Evolutionary conservation across 2,329 filamentous ascomycete genomes (phyloP), one percentile per base, ranked within the genome.

Genomic region (Zalaria obscura): DNA sequence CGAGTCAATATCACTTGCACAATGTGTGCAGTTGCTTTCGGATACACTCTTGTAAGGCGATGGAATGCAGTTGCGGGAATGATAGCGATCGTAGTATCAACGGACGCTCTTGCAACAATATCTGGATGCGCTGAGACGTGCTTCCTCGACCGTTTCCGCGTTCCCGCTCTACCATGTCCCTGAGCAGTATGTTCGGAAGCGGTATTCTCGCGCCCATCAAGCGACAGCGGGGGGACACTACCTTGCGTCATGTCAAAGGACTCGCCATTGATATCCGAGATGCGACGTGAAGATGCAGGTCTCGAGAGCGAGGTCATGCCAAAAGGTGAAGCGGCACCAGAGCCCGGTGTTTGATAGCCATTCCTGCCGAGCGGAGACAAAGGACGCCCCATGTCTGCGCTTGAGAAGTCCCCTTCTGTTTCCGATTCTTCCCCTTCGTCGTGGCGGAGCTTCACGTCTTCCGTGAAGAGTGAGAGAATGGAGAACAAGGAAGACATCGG

Each of bases 401-500:
- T 38, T 2, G 11, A 31, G 11, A 39, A 28, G 25, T 36, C 35
- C 4, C 27, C 27, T 11, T 34, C 38, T 6, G 27, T 31, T 8
- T 11, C 35, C 9, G 11, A 25, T n/a, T 80, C 74, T 4, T 83
- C 78, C n/a, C 80, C 77, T 35, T 72, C 69, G 1, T 80, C 75
- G 47, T 80, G 71, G 25, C 78, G 76, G 29, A 98, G 67, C 49
- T 83, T 83, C 40, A 98, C 78, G 54, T 95, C 88, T 59, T 98
- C 91, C 3, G 91, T 98, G 56, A 98, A 98, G 0, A 98, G 69
- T 2, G 89, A 93, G 63, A 98, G 77, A 50, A 98, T 94, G 1
- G 91, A 96, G 61, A 98, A 98, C 2, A 98, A 65, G 0, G 91
- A 98, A 4, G 91, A 98, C 89, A 98, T 95, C 1, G 93, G 89